phyloP scores from a whole-genome alignment of 2,329 filamentous ascomycete genomes.

The Colletotrichum sp. region DNA sequence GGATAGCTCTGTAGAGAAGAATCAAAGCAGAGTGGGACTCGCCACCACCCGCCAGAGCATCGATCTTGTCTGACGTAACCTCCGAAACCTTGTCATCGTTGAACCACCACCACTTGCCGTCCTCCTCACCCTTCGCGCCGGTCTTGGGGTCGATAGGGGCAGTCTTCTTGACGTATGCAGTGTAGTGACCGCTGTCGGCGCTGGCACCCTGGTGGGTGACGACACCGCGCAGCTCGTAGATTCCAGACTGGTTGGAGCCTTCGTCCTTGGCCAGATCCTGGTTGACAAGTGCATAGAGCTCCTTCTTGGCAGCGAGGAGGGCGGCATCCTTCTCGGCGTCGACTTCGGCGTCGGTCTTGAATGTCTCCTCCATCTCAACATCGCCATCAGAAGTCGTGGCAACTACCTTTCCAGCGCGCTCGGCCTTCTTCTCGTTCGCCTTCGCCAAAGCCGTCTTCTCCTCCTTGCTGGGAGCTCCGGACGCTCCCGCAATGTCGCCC shows the following conservation, averaged over 20 bases:
- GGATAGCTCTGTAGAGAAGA: constrained; percentile 77
- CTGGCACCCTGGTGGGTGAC: constrained; percentile 97
- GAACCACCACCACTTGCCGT: constrained; percentile 99
- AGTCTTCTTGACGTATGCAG: constrained; percentile 95
- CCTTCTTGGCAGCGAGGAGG: constrained; percentile 83
- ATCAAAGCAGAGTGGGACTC: constrained; percentile 86
- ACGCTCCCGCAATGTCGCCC: constrained; percentile 47
- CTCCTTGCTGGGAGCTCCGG: constrained; percentile 49
- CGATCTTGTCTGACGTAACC: constrained; percentile 89
- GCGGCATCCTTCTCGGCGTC: constrained; percentile 83
- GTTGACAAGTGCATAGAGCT: constrained; percentile 79
- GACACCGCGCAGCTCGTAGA: constrained; percentile 93
- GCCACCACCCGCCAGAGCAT: constrained; percentile 86
- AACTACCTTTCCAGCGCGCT: constrained; percentile 35
- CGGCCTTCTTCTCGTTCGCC: constrained; percentile 39
- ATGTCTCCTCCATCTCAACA: constrained; percentile 74
- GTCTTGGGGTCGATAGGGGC: constrained; percentile 73
- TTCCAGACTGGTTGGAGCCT: constrained; percentile 88
- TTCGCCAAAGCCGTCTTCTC: constrained; percentile 56
- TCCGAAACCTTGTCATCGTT: constrained; percentile 98
- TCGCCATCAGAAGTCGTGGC: constrained; percentile 64
- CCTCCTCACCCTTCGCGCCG: constrained; percentile 79
- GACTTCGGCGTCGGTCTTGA: constrained; percentile 93
- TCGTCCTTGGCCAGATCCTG: constrained; percentile 77
- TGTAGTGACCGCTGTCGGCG: constrained; percentile 98